Base-by-base conservation (phyloP, 805 yeast species). In the Starmerella vitae region DNA sequence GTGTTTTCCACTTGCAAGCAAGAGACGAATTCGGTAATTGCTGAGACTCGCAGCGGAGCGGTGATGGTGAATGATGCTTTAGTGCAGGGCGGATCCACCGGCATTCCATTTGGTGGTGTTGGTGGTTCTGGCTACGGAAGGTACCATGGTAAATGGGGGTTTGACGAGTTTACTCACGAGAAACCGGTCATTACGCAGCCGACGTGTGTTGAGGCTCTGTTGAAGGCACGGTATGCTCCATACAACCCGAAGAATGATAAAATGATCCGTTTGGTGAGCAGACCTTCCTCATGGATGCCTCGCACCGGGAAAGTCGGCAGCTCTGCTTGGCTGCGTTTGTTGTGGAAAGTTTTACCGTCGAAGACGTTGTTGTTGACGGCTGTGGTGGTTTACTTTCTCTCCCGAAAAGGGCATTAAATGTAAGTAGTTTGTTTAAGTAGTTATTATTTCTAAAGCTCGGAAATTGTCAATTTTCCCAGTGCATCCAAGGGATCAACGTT, bases 81-180 rank as follows among this genome's bases (percentile, higher is more conserved):
- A 34, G 44, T 81, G 51, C 93, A 84, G 46, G 83, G 72, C 31
- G 86, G 74, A 1, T 66, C 79, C 38, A 42, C 66, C 5, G 66
- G 67, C 35, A 72, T 82, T 3, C 96, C 96, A 20, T 88, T 86
- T 60, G 97, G 97, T 25, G 97, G 97, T 19, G 62, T 86, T 40
- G 95, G 96, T 12, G 56, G 56, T 13, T 82, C 94, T 0, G 97
- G 97, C 1, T 63, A 65, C 42, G 96, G 96, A 9, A 61, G 68
- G 25, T 85, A 84, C 60, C 95, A 85, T 55, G 94, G 95, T 3
- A 61, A 59, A 45, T 66, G 61, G 55, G 78, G 85, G 7, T 68
- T 75, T 45, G 71, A 74, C 33, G 65, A 79, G n/a, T 86, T 86
- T 54, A 70, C 84, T 2, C 93, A 82, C 57, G 72, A 71, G 54